A percentile compares a stretch with the other conserved stretches of the same genome.
phyloP scores from a whole-genome alignment of 805 yeast species.

The Wickerhamomyces chambardii region DNA sequence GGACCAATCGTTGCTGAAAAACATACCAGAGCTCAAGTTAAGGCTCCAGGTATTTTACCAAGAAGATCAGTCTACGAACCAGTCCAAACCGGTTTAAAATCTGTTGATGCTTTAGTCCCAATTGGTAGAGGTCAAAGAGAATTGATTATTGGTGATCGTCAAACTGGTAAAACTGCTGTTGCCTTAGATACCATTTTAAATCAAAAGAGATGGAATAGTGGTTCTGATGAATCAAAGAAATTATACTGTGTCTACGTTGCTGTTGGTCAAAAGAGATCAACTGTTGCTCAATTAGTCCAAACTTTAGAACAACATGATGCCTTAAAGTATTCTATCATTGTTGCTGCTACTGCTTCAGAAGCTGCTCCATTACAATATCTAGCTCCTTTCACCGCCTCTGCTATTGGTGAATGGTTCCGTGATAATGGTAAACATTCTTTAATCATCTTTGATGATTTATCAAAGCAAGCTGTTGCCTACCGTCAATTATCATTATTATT shows the following conservation, averaged over 20 bases:
- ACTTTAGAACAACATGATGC: conserved; percentile 98
- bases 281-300: conserved; percentile 99
- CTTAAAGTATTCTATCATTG: conserved; percentile 93
- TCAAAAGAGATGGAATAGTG: conserved; percentile 98
- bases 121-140: conserved; percentile 99
- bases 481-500: conserved; percentile 96
- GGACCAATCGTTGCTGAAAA: conserved; percentile 90
- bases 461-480: conserved; percentile 99
- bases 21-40: conserved; percentile 92
- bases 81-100: conserved; percentile 99
- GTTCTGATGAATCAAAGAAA: conserved; percentile 93
- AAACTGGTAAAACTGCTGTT: conserved; percentile 99
- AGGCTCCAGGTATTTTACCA: conserved; percentile 99
- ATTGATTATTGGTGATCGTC: conserved; percentile 99
- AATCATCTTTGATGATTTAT: conserved; percentile 95
- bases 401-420: conserved; percentile 99
- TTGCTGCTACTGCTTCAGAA: conserved; percentile 99
- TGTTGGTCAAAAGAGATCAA: conserved; percentile 99
- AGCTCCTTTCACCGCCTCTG: conserved; percentile 99
- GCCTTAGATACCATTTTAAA: conserved; percentile 97
- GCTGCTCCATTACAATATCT: conserved; percentile 99
- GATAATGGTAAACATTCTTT: conserved; percentile 98
- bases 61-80: conserved; percentile 98
- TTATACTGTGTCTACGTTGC: conserved; percentile 99
- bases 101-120: conserved; percentile 99